phyloP scores from a whole-genome alignment of 2,329 filamentous ascomycete genomes.

The Diaporthe caulivora region DNA sequence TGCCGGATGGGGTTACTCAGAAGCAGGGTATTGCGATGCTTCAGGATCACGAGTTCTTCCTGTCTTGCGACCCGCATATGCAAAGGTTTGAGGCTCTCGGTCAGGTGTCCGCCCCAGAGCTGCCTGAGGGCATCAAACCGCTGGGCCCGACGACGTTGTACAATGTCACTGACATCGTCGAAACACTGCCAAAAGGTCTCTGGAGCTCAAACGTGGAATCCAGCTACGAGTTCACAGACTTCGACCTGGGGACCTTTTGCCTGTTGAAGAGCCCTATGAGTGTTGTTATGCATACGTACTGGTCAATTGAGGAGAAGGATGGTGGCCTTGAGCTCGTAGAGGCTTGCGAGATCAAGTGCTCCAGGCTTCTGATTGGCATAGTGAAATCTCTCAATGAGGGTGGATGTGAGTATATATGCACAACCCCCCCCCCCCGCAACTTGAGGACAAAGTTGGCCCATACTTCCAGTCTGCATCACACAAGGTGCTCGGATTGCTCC shows the following conservation, averaged over 20 bases:
- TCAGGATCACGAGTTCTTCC: constrained; percentile 65
- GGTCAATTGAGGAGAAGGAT: constrained; percentile 54
- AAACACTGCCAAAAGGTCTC: constrained; percentile 54
- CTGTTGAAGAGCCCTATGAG: constrained; percentile 62
- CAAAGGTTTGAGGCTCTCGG: constrained; percentile 55
- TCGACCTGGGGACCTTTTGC: constrained; percentile 63
- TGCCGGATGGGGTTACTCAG: constrained; percentile 54
- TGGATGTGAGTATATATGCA: constrained; percentile 54
- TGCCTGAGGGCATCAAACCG: constrained; percentile 46
- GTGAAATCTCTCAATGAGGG: constrained; percentile 64
- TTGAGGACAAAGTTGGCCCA: background rate
- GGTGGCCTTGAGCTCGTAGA: constrained; percentile 59
- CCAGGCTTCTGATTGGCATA: constrained; percentile 60
- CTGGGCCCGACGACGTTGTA: constrained; percentile 44
- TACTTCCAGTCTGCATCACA: background rate
- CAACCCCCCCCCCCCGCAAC: background rate
- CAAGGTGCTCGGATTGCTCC: background rate
- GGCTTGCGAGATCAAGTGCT: constrained; percentile 63
- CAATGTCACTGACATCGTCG: constrained; percentile 45
- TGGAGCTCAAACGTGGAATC: constrained; percentile 68
- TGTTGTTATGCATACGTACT: constrained; percentile 66
- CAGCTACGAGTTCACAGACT: constrained; percentile 65
- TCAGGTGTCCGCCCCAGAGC: constrained; percentile 39
- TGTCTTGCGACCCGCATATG: constrained; percentile 66
- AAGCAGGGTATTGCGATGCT: constrained; percentile 58